Conservation (phyloP, 345 rosid species). For the Lumnitzera littorea region DNA sequence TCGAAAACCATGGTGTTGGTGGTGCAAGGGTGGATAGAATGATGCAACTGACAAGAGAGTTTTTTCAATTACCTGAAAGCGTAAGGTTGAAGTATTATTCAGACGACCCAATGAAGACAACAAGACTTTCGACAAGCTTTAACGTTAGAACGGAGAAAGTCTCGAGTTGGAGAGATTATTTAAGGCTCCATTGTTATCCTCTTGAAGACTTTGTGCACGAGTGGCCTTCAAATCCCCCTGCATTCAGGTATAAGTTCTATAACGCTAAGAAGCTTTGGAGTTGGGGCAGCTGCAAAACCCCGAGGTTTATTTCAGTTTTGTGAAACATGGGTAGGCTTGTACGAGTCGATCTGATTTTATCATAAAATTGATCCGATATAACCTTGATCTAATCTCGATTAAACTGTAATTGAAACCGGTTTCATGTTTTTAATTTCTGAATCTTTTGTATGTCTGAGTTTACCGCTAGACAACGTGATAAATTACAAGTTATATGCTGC, state of each 20-base stretch:
- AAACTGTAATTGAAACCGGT: too few relatives aligned
- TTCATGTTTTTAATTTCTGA: too few relatives aligned
- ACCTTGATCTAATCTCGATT: too few relatives aligned
- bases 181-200: conserved; percentile 74
- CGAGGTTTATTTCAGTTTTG: too few relatives aligned
- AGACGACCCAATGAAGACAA: conserved; percentile 46
- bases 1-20: conserved; percentile 63
- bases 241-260: conserved; percentile 32
- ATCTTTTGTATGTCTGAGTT: too few relatives aligned
- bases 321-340: too few relatives aligned
- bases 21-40: conserved; percentile 24
- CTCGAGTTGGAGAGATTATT: conserved; percentile 77
- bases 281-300: too few relatives aligned
- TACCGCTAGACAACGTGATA: too few relatives aligned
- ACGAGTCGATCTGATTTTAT: too few relatives aligned
- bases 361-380: too few relatives aligned
- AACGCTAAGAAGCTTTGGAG: too few relatives aligned
- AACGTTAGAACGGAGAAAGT: conserved; percentile 59
- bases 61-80: conserved; percentile 52
- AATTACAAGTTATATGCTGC: too few relatives aligned
- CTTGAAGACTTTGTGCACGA: conserved; percentile 46
- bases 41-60: conserved; percentile 33
- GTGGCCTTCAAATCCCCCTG: conserved; percentile 74
- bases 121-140: conserved; percentile 69
- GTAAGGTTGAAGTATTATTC: conserved; percentile 68